Percentiles rank a stretch among this genome's conserved stretches.
Conservation (phyloP, 176 grass and related monocot genomes). For the Cocos nucifera region DNA sequence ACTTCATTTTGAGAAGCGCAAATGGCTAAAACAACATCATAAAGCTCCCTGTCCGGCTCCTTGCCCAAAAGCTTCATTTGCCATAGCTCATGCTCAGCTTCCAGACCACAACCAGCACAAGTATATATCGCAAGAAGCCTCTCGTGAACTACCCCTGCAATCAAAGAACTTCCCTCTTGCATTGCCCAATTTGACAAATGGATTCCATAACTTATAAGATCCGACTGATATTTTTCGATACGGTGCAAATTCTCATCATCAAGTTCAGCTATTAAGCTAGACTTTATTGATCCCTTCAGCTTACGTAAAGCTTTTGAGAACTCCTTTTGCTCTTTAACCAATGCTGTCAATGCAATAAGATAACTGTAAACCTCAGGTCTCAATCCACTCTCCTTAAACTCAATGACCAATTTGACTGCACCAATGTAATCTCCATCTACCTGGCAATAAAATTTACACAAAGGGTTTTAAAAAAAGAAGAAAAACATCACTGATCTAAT, state of each 20-base stretch:
- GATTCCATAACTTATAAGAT: conserved; percentile 58
- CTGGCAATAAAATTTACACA: conserved; percentile 34
- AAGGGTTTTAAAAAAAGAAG: neutral
- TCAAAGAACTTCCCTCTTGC: conserved; percentile 49
- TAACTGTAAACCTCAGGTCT: conserved; percentile 91
- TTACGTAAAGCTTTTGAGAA: conserved; percentile 77
- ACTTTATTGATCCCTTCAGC: conserved; percentile 62
- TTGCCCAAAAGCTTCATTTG: conserved; percentile 80
- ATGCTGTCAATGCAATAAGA: conserved; percentile 74
- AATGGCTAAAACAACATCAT: conserved; percentile 81
- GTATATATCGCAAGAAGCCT: conserved; percentile 74
- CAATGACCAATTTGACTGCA: conserved; percentile 66
- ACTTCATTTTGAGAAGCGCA: conserved; percentile 89
- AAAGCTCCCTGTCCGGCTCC: conserved; percentile 83
- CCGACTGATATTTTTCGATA: conserved; percentile 51
- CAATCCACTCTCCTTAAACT: conserved; percentile 66
- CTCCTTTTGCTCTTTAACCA: conserved; percentile 94
- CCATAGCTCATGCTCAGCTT: conserved; percentile 87
- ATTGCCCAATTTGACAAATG: conserved; percentile 72
- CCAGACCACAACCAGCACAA: conserved; percentile 64
- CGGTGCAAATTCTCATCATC: conserved; percentile 37
- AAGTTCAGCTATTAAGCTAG: conserved; percentile 37
- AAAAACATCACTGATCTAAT: neutral
- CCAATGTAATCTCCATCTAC: conserved; percentile 66
- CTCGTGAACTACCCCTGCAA: conserved; percentile 59